A percentile compares a stretch with the other conserved stretches of the same genome.
phyloP scores from a whole-genome alignment of 176 grass and related monocot genomes.

The Musa beccarii region DNA sequence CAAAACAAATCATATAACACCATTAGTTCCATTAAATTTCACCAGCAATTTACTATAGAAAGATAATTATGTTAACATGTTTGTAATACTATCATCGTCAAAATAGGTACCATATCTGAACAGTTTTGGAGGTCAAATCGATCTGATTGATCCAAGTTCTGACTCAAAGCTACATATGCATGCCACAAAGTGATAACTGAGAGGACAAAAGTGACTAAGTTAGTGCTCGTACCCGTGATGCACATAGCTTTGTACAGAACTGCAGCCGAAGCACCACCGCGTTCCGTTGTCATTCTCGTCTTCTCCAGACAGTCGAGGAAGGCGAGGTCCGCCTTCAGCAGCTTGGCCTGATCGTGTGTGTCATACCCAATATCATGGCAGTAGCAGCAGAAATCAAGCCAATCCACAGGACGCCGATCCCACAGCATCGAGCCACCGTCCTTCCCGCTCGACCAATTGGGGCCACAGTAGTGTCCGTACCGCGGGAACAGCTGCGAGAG shows the following conservation, averaged over 20 bases:
- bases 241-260: slow-evolving; percentile 80
- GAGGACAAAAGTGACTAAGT: neutral
- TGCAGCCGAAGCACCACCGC: slow-evolving; percentile 48
- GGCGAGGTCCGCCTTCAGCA: slow-evolving; percentile 78
- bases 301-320: slow-evolving; percentile 89
- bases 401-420: slow-evolving; percentile 79
- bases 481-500: slow-evolving; percentile 78
- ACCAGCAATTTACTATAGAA: neutral
- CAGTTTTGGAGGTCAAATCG: no score
- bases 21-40: neutral
- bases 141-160: no score
- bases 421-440: slow-evolving; percentile 75
- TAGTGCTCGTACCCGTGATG: slow-evolving; percentile 40
- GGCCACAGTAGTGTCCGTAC: slow-evolving; percentile 95
- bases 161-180: neutral
- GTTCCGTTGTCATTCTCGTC: slow-evolving; percentile 47
- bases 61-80: neutral
- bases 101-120: neutral
- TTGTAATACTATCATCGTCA: neutral
- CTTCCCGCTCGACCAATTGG: slow-evolving; percentile 97
- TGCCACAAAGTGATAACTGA: neutral
- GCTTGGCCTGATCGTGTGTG: slow-evolving; percentile 79
- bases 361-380: slow-evolving; percentile 99
- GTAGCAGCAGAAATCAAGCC: slow-evolving; percentile 97
- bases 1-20: neutral